These are phyloP conservation scores for Phylloporus arenicola DNA, from an alignment of 768 basidiomycete genomes.

Conservation along the genomic window DNA sequence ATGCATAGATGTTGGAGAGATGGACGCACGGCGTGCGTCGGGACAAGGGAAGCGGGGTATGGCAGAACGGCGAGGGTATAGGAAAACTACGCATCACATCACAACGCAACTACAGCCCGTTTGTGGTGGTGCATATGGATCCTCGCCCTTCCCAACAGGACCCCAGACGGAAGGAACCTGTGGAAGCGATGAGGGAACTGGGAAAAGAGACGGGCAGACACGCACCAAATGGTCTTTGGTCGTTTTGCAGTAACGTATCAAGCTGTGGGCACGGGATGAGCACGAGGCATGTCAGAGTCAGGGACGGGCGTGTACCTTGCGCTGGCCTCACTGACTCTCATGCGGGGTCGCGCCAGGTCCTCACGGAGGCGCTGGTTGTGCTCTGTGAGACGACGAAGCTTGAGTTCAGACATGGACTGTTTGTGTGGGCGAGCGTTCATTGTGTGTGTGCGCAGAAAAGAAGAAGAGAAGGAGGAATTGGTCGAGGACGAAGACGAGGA, in stretches of 20 bases:
- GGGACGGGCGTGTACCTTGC: conserved; percentile 48
- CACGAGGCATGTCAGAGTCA: neutral
- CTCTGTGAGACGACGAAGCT: conserved; percentile 87
- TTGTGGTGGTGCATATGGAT: conserved; percentile 85
- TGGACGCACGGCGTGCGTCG: conserved; percentile 12
- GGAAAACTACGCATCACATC: conserved; percentile 47
- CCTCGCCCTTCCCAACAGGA: conserved; percentile 79
- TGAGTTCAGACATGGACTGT: conserved; percentile 98
- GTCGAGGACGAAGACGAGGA: conserved; percentile 12
- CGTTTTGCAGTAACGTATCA: conserved; percentile 91
- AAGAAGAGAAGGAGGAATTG: neutral
- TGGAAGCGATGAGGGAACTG: neutral
- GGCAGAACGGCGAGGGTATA: conserved; percentile 31
- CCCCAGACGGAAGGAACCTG: conserved; percentile 96
- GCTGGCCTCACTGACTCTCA: conserved; percentile 88
- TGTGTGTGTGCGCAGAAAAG: conserved; percentile 10
- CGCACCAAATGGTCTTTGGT: conserved; percentile 86
- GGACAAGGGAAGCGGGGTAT: conserved; percentile 25
- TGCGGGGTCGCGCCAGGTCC: conserved; percentile 83
- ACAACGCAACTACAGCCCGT: conserved; percentile 66
- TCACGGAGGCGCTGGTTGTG: conserved; percentile 90
- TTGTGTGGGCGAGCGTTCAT: conserved; percentile 79
- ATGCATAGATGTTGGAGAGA: conserved; percentile 21
- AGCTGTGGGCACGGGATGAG: conserved; percentile 38
- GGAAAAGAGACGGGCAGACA: conserved; percentile 5